These are phyloP conservation scores for Microbotryum scabiosae DNA, from an alignment of 1,284 basidiomycete genomes.

Conservation along the genomic window DNA sequence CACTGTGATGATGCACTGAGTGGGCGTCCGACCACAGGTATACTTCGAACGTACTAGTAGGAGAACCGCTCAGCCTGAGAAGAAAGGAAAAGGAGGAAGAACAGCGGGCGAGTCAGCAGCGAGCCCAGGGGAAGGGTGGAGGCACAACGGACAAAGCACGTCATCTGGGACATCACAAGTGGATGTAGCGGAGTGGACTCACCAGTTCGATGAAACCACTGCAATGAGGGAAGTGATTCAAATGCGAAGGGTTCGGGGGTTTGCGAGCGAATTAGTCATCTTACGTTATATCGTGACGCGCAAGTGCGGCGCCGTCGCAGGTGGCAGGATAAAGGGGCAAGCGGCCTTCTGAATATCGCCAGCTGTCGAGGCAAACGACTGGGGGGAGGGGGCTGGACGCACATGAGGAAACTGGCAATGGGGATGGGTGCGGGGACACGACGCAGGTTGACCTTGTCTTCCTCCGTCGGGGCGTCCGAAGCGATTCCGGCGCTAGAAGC, in stretches of 20 bases:
- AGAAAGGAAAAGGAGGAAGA: background rate
- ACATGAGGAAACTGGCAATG: slow-evolving; percentile 11
- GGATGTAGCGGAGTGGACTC: background rate
- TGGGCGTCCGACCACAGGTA: no score
- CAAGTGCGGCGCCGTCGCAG: no score
- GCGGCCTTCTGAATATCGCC: no score
- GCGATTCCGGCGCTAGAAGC: background rate
- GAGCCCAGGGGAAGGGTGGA: no score
- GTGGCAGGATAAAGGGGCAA: no score
- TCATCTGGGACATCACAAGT: background rate
- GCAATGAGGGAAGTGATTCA: no score
- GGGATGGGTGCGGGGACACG: slow-evolving; percentile 17
- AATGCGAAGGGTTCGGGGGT: no score
- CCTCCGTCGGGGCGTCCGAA: slow-evolving; percentile 7
- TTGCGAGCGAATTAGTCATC: no score
- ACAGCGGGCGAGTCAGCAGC: background rate
- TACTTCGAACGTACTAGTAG: slow-evolving; percentile 40
- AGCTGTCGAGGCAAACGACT: no score
- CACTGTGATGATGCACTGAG: no score
- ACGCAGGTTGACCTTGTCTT: slow-evolving; percentile 12
- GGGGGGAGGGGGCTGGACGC: no score
- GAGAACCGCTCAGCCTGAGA: slow-evolving; percentile 67
- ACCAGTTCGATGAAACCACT: slow-evolving; percentile 14
- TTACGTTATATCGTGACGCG: no score
- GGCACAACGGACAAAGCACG: background rate